phyloP scores from a whole-genome alignment of 129 eudicot species.

The Lactuca saligna region DNA sequence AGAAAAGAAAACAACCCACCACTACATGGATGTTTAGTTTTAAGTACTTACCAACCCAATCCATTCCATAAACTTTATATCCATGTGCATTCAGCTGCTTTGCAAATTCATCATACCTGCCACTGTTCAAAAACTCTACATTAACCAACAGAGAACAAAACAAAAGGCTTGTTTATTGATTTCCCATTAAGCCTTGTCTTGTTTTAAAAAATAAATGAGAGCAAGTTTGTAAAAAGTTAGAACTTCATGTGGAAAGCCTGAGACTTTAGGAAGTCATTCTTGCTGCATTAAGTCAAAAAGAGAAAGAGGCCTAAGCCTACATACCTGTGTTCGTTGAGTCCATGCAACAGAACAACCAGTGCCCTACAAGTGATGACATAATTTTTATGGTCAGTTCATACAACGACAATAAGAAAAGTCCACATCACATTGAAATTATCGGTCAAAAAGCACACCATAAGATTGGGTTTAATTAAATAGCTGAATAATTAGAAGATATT shows the following conservation, averaged over 20 bases:
- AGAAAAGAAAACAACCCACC: not conserved
- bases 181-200: no score
- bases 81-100: conserved; percentile 82
- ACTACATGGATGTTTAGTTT: conserved; percentile 14
- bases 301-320: not conserved
- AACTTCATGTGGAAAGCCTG: no score
- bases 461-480: not conserved
- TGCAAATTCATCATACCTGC: conserved; percentile 79
- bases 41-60: conserved; percentile 86
- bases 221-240: no score
- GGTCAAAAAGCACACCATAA: conserved; percentile 1
- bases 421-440: conserved; percentile 22
- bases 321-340: conserved; percentile 91
- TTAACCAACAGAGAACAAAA: not conserved
- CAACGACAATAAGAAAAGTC: conserved; percentile 10
- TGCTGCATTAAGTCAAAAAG: not conserved
- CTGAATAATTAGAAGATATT: not conserved
- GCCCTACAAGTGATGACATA: conserved; percentile 53
- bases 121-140: conserved; percentile 45
- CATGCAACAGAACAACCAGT: conserved; percentile 74
- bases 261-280: no score
- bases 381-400: not conserved
- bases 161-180: no score
- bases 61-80: conserved; percentile 87
- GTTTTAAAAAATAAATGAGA: no score